A percentile compares a stretch with the other conserved stretches of the same genome.
Conservation (phyloP, 805 yeast genomes). For the Saturnispora besseyi region DNA sequence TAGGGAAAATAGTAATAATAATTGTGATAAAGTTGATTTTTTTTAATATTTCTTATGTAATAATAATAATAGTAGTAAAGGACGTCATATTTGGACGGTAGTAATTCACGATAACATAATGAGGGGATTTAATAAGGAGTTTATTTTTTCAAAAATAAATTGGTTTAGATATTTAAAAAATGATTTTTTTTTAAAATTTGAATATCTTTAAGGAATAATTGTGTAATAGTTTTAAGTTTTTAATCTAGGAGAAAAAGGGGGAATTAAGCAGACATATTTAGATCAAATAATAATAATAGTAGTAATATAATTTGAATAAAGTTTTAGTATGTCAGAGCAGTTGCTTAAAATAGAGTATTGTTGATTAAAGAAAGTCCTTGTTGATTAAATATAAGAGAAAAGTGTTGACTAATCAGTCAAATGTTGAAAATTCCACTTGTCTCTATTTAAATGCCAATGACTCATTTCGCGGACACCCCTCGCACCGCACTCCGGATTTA, state of each 20-base stretch:
- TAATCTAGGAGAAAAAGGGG: conserved; percentile 2
- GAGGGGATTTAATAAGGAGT: neutral
- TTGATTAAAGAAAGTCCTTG: neutral
- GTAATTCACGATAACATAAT: conserved; percentile 1
- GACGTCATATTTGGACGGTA: conserved; percentile 3
- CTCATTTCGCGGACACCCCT: conserved; percentile 5
- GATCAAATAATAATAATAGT: neutral
- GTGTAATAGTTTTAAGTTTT: conserved; percentile 1
- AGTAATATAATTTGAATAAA: neutral
- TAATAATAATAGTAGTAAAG: neutral
- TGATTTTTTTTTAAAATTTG: conserved; percentile 7
- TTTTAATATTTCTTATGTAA: neutral
- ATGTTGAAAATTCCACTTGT: neutral
- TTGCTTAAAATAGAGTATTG: conserved; percentile 2
- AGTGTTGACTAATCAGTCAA: neutral
- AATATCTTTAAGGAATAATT: neutral
- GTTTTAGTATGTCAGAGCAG: conserved; percentile 3
- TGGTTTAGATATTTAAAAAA: neutral
- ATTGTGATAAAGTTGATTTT: neutral
- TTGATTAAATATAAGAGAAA: neutral
- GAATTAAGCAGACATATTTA: conserved; percentile 9
- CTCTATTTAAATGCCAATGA: neutral
- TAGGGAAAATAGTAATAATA: neutral
- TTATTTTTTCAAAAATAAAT: neutral
- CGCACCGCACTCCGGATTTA: conserved; percentile 1